These are phyloP conservation scores for Arthroderma sp. DNA, from an alignment of 2,329 filamentous ascomycete genomes.

Conservation along the genomic window DNA sequence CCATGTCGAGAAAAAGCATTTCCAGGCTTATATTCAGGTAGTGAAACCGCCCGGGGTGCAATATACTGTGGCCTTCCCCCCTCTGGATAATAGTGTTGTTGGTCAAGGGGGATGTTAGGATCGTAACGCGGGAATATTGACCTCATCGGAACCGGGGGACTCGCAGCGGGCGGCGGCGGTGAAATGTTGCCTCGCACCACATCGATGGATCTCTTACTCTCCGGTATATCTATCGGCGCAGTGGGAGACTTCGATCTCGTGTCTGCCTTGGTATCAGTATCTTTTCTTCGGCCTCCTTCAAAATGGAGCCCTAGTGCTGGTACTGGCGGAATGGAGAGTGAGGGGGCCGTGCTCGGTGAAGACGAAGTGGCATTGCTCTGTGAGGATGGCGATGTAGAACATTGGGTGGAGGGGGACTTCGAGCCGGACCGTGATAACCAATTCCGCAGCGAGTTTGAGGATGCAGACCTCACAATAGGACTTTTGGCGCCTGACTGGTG, in stretches of 20 bases:
- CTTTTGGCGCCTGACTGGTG: too few species aligned
- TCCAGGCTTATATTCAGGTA: conserved; percentile 18
- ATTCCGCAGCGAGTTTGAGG: too few species aligned
- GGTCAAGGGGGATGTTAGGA: conserved; percentile 22
- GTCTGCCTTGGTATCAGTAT: not conserved
- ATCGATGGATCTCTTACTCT: too few species aligned
- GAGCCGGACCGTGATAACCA: too few species aligned
- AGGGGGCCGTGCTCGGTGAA: too few species aligned
- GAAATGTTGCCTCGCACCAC: not conserved
- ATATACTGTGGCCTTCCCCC: conserved; percentile 2
- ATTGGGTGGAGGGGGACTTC: too few species aligned
- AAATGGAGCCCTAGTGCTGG: not conserved
- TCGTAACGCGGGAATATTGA: conserved; percentile 36
- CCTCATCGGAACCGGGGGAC: conserved; percentile 21
- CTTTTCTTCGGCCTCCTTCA: not conserved
- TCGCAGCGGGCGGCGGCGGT: conserved; percentile 16
- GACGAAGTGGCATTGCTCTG: too few species aligned
- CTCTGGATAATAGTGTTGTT: conserved; percentile 26
- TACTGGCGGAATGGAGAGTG: too few species aligned
- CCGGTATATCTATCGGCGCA: too few species aligned
- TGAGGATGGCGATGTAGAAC: too few species aligned
- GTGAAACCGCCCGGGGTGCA: conserved; percentile 8
- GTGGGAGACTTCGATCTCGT: conserved; percentile 11
- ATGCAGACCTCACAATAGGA: too few species aligned
- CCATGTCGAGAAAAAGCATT: too few species aligned